Conservation (phyloP, 495 filamentous ascomycete species). For the Xylaria acuta region DNA sequence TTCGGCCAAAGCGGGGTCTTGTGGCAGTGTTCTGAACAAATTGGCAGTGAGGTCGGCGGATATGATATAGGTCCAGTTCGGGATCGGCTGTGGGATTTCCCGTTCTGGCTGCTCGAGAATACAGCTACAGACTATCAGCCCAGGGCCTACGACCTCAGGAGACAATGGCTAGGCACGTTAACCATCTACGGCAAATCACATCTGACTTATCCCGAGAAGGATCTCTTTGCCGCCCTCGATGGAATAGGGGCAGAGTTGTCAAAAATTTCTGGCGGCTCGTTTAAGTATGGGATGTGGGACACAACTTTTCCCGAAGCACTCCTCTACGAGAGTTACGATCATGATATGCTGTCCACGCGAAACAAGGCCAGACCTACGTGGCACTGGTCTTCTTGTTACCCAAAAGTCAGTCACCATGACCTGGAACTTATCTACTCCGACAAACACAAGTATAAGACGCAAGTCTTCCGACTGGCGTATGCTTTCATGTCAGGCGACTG, state of each 20-base stretch:
- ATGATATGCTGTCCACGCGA: no score
- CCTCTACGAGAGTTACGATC: not conserved
- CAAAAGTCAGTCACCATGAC: not conserved
- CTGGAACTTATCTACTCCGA: no score
- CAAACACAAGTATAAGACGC: no score
- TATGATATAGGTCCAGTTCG: no score
- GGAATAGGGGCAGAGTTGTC: not conserved
- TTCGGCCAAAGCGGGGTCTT: not conserved
- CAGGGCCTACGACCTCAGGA: not conserved
- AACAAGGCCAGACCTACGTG: not conserved
- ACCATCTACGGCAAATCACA: not conserved
- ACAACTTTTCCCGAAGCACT: not conserved
- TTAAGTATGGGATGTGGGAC: not conserved
- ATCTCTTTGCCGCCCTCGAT: not conserved
- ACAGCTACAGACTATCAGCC: not conserved
- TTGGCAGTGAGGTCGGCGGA: not conserved
- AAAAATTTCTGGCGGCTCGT: not conserved
- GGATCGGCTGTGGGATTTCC: no score
- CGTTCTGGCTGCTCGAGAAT: not conserved
- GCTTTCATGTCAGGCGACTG: slow-evolving; percentile 12
- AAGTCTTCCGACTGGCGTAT: not conserved
- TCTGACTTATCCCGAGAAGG: slow-evolving; percentile 13
- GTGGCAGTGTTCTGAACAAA: not conserved
- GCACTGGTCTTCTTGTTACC: slow-evolving; percentile 2
- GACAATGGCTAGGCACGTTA: not conserved